Base-by-base conservation (phyloP, 2,329 filamentous ascomycete genomes). In the Xylariaceae sp. region DNA sequence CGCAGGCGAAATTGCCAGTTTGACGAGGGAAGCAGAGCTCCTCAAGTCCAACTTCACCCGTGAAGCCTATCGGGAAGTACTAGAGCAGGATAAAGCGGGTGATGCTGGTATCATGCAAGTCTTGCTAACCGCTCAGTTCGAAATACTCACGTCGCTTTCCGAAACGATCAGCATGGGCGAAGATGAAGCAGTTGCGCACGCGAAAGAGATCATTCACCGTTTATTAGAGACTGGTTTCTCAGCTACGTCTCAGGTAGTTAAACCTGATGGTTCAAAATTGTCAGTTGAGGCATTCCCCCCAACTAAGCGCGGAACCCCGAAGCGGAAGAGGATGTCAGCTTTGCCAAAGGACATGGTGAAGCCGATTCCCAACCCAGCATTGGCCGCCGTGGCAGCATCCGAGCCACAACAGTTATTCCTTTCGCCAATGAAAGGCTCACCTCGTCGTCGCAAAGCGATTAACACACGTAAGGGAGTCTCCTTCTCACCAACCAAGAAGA, bases 91-190 rank as follows among this genome's bases (percentile, higher is more conserved):
- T 61, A 94, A 89, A 75, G 81, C 83, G 23, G 89, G 88, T 11
- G 92, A 97, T 70, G 85, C 88, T 17, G 86, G 84, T 16, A 85
- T 90, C 63, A 82, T 96, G 68, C 93, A 97, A 74, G 84, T 91
- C 46, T 82, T 99, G 52, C 83, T 98, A 9, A 88, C 90, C 50
- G 91, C 94, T 11, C 94, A 98, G 68, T 96, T 99, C 66, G 93
- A 97, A 68, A 94, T 93, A 2, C 84, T 98, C 59, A 81, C 91
- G 4, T 91, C 92, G 0, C 84, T 99, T 51, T 87, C 89, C 52
- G 90, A 91, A 64, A 91, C 95, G 21, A 84, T 94, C 65, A 80
- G 84, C 31, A 92, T 98, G 87, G 88, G 83, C 56, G 91, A 96
- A 71, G 86, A 89, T 29, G 89, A 96, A 60, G 95, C 94, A 1